Percentiles rank a stretch among this genome's conserved stretches.
Evolutionary conservation across 2,329 filamentous ascomycete species (phyloP).

Genomic region (Penicillium sp.): DNA sequence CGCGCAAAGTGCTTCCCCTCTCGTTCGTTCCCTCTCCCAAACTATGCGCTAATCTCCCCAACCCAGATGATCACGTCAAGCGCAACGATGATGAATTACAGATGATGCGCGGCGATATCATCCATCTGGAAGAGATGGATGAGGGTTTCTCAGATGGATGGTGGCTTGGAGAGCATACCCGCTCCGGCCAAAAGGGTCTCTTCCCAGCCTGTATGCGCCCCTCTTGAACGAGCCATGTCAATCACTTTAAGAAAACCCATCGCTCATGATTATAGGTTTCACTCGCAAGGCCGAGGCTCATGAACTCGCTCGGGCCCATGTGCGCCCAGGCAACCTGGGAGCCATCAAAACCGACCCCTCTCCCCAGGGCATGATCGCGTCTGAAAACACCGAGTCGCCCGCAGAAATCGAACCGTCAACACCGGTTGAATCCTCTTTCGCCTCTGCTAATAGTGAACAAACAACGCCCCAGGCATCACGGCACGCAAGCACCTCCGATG

Average conservation of each 20-base stretch:
- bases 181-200: conserved; percentile 48
- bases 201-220: conserved; percentile 51
- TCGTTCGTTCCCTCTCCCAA: neutral
- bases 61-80: conserved; percentile 86
- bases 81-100: conserved; percentile 92
- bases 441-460: conserved; percentile 37
- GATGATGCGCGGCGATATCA: conserved; percentile 73
- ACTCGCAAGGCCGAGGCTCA: conserved; percentile 21
- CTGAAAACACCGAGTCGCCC: conserved; percentile 17
- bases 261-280: conserved; percentile 21
- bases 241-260: neutral
- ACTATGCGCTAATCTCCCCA: conserved; percentile 15
- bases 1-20: conserved; percentile 1
- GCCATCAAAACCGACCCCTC: conserved; percentile 12
- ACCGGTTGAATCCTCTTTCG: conserved; percentile 25
- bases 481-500: conserved; percentile 39
- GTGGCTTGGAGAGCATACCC: conserved; percentile 61
- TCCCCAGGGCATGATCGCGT: conserved; percentile 6
- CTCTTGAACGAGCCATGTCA: neutral
- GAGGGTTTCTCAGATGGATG: conserved; percentile 70
- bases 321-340: conserved; percentile 6
- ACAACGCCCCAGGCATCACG: conserved; percentile 47
- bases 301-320: conserved; percentile 9
- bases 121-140: conserved; percentile 67
- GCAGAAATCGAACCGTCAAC: conserved; percentile 19